These are phyloP conservation scores for Rhizopogon rudus DNA, from an alignment of 768 basidiomycete genomes.

Conservation along the genomic window DNA sequence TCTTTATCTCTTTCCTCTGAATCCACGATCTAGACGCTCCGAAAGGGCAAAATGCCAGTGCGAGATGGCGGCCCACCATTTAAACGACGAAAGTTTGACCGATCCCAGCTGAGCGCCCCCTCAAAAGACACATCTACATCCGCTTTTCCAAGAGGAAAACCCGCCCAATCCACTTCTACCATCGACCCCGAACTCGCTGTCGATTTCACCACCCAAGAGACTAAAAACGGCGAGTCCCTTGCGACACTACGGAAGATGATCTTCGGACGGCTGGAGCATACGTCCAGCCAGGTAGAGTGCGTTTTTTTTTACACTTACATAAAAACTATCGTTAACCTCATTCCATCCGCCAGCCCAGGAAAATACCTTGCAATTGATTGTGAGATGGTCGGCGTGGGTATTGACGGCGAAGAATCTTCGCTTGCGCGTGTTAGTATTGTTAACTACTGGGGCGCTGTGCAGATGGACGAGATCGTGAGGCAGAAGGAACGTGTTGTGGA, in stretches of 20 bases:
- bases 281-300: constrained; percentile 40
- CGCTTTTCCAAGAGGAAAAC: constrained; percentile 1
- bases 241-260: constrained; percentile 48
- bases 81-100: constrained; percentile 17
- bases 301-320: constrained; percentile 15
- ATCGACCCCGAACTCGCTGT: constrained; percentile 4
- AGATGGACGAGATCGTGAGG: constrained; percentile 81
- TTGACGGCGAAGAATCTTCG: constrained; percentile 75
- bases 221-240: constrained; percentile 46
- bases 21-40: not conserved
- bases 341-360: constrained; percentile 44
- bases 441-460: constrained; percentile 77
- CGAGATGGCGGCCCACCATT: constrained; percentile 2
- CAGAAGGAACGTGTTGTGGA: constrained; percentile 89
- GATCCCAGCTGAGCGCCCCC: not conserved
- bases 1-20: not conserved
- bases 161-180: not conserved
- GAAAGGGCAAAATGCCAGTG: not conserved
- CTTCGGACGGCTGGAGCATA: constrained; percentile 38
- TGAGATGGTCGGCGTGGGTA: constrained; percentile 96
- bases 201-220: constrained; percentile 19
- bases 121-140: constrained; percentile 2
- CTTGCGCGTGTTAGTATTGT: constrained; percentile 88
- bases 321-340: constrained; percentile 2
- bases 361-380: constrained; percentile 87